Percentiles rank a stretch among this genome's conserved stretches.
Conservation (phyloP, 164 flowering plant species). For the Euptelea pleiosperma region DNA sequence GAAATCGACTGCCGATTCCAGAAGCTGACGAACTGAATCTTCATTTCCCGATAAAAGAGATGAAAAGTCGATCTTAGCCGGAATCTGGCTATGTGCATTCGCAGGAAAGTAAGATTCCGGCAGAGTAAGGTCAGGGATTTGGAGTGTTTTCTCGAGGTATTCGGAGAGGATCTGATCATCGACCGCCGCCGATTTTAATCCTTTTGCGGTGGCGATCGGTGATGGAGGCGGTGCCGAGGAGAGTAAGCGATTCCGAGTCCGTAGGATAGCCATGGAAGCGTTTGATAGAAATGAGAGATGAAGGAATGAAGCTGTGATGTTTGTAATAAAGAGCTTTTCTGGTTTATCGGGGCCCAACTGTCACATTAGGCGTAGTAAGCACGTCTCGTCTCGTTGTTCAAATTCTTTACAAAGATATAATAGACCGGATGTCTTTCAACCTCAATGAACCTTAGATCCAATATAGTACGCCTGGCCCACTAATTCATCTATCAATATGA, state of each 20-base stretch:
- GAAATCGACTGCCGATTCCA: conserved; percentile 32
- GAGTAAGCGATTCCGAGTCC: conserved; percentile 3
- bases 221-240: conserved; percentile 49
- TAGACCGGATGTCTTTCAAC: too few species aligned
- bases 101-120: conserved; percentile 22
- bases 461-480: too few species aligned
- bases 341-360: neutral
- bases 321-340: too few species aligned
- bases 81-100: conserved; percentile 3
- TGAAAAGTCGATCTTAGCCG: conserved; percentile 22
- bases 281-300: too few species aligned
- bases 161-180: conserved; percentile 36
- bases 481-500: too few species aligned
- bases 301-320: too few species aligned
- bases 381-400: neutral
- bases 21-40: conserved; percentile 23
- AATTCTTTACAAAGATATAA: too few species aligned
- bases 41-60: conserved; percentile 20
- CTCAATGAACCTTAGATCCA: too few species aligned
- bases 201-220: conserved; percentile 57
- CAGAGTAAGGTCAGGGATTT: conserved; percentile 42
- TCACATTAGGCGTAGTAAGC: conserved; percentile 8
- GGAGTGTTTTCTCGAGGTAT: conserved; percentile 37
- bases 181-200: conserved; percentile 51
- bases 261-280: conserved; percentile 19